Conservation (phyloP, 169 alveolate species). For the Plasmodium reichenowi region DNA sequence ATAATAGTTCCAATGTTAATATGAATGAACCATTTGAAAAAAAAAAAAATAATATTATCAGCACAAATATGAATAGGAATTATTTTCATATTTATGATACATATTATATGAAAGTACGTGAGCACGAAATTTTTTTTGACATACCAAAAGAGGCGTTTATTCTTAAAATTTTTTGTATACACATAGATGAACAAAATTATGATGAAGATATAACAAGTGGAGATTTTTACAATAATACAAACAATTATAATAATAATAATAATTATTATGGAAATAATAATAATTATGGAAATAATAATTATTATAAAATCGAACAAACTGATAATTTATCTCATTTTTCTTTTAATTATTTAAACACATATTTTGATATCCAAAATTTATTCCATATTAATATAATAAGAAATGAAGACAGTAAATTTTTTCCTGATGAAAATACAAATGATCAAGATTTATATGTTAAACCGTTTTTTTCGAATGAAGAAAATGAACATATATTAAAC, state of each 20-base stretch:
- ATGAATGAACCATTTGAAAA: too few species aligned
- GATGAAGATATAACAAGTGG: background rate
- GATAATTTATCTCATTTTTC: background rate
- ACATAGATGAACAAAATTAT: conserved; percentile 16
- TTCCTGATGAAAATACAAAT: background rate
- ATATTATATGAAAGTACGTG: conserved; percentile 6
- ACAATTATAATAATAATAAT: background rate
- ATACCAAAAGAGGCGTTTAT: conserved; percentile 7
- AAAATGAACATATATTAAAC: conserved; percentile 29
- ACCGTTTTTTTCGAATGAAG: conserved; percentile 31
- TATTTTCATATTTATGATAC: conserved; percentile 38
- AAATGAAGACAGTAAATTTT: background rate
- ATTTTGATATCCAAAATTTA: conserved; percentile 14
- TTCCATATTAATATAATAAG: conserved; percentile 10
- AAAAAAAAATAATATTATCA: conserved; percentile 16
- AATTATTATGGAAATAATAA: background rate
- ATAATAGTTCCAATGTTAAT: background rate
- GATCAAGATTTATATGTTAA: background rate
- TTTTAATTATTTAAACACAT: conserved; percentile 11
- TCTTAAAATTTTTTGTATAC: conserved; percentile 28
- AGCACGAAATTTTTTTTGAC: conserved; percentile 45
- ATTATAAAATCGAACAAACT: background rate
- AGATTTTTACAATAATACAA: background rate
- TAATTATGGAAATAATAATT: background rate
- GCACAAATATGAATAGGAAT: conserved; percentile 12